A percentile compares a stretch with the other conserved stretches of the same genome.
phyloP scores from a whole-genome alignment of 1,284 basidiomycete genomes.

The Stygiomarasmius scandens region DNA sequence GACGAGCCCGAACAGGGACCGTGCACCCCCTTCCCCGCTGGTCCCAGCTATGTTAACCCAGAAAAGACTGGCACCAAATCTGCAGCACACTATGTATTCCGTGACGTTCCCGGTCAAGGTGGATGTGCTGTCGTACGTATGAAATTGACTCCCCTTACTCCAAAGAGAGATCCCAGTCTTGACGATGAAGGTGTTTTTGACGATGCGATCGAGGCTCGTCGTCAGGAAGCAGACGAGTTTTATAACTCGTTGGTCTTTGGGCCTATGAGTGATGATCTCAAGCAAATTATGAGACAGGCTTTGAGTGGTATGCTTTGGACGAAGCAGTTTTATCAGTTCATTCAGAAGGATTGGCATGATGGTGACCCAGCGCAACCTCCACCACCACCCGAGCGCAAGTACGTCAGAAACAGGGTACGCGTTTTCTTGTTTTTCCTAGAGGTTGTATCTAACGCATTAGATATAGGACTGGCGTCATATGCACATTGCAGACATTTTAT shows the following conservation, averaged over 20 bases:
- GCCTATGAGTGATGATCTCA: conserved; percentile 88
- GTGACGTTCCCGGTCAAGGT: conserved; percentile 85
- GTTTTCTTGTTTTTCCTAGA: conserved; percentile 4
- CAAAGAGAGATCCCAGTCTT: conserved; percentile 77
- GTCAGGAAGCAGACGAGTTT: conserved; percentile 95
- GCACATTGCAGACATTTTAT: conserved; percentile 93
- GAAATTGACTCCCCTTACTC: conserved; percentile 83
- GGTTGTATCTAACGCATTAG: conserved; percentile 1
- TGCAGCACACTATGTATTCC: conserved; percentile 90
- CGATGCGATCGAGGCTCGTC: conserved; percentile 83
- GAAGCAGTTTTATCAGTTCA: conserved; percentile 96
- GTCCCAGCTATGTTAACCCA: conserved; percentile 79
- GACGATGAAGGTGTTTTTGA: conserved; percentile 93
- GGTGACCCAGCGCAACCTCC: conserved; percentile 95
- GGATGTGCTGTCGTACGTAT: conserved; percentile 95
- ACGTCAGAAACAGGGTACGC: conserved; percentile 79
- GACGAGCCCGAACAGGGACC: conserved; percentile 47
- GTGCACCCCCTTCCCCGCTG: conserved; percentile 57
- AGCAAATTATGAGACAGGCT: conserved; percentile 97
- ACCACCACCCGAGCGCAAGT: conserved; percentile 89
- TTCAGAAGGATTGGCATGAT: conserved; percentile 94
- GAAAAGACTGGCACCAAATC: conserved; percentile 89
- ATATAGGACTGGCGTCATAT: conserved; percentile 90
- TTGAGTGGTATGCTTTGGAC: conserved; percentile 98
- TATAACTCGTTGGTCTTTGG: conserved; percentile 82